These are phyloP conservation scores for Dianthus caryophyllus DNA, from an alignment of 148 eudicot genomes.

Conservation along the genomic window DNA sequence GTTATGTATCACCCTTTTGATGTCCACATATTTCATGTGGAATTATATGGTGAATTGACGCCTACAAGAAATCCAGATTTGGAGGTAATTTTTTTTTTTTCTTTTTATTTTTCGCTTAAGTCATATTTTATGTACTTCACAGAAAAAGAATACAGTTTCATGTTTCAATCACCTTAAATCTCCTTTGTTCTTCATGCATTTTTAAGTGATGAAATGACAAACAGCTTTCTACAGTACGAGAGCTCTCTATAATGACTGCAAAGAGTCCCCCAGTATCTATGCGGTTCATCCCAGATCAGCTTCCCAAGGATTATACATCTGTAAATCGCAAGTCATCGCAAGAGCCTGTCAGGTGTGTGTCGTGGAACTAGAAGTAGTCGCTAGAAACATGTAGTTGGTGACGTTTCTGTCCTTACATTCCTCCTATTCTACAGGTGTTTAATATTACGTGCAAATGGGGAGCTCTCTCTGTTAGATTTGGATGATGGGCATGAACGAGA, in stretches of 20 bases:
- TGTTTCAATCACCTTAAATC: constrained; percentile 22
- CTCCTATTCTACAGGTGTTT: constrained; percentile 52
- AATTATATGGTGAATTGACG: constrained; percentile 76
- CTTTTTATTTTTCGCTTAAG: constrained; percentile 10
- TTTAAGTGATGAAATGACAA: constrained; percentile 99
- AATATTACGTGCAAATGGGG: constrained; percentile 82
- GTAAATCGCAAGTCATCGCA: constrained; percentile 32
- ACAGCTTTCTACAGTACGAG: constrained; percentile 99
- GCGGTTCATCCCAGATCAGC: constrained; percentile 93
- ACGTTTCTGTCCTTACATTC: constrained; percentile 5
- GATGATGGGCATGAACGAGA: constrained; percentile 92
- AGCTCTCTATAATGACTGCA: constrained; percentile 97
- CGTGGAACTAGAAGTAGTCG: neutral
- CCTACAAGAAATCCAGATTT: constrained; percentile 70
- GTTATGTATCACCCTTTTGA: constrained; percentile 91
- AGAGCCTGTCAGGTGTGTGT: constrained; percentile 78
- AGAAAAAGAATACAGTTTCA: neutral
- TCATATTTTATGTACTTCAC: constrained; percentile 7
- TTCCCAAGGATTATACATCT: constrained; percentile 36
- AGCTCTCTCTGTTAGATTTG: constrained; percentile 77
- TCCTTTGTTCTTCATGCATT: constrained; percentile 50
- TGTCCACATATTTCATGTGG: constrained; percentile 83
- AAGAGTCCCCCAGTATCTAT: constrained; percentile 94
- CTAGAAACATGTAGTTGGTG: constrained; percentile 3
- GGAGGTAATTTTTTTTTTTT: constrained; percentile 49